phyloP scores from a whole-genome alignment of 495 filamentous ascomycete species.

The Neurospora africana region DNA sequence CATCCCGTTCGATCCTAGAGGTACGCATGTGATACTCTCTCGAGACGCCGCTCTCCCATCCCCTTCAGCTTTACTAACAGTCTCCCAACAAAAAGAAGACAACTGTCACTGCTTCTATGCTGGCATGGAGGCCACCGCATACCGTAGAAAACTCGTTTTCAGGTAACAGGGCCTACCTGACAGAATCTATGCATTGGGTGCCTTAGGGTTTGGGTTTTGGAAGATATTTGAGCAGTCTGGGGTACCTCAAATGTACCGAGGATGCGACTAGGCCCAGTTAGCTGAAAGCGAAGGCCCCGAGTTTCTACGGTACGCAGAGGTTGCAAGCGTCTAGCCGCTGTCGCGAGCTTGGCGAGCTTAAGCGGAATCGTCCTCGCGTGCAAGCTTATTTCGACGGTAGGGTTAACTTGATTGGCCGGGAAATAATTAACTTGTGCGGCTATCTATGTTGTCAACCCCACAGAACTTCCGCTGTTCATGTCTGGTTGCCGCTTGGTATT shows the following conservation, averaged over 20 bases:
- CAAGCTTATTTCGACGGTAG: conserved; percentile 14
- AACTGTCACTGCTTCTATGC: not conserved
- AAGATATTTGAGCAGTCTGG: too few species aligned
- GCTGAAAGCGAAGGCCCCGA: too few species aligned
- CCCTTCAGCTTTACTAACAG: not conserved
- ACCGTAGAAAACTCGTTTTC: too few species aligned
- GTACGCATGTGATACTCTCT: not conserved
- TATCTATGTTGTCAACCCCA: conserved; percentile 1
- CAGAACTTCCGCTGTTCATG: not conserved
- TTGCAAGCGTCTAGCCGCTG: not conserved
- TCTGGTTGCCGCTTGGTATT: not conserved
- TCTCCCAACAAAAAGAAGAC: not conserved
- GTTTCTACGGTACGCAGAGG: not conserved
- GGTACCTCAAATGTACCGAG: too few species aligned
- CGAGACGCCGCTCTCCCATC: not conserved
- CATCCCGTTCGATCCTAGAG: not conserved
- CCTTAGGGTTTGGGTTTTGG: too few species aligned
- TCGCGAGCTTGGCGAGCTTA: not conserved
- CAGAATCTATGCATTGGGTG: too few species aligned
- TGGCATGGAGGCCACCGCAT: not conserved
- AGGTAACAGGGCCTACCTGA: too few species aligned
- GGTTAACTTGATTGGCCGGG: conserved; percentile 1
- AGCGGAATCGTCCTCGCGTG: not conserved
- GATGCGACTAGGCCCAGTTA: too few species aligned
- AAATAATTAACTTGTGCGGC: not conserved